Evolutionary conservation across 2,329 filamentous ascomycete genomes (phyloP), one percentile per base, ranked within the genome.

Genomic region (Didymella lethalis): DNA sequence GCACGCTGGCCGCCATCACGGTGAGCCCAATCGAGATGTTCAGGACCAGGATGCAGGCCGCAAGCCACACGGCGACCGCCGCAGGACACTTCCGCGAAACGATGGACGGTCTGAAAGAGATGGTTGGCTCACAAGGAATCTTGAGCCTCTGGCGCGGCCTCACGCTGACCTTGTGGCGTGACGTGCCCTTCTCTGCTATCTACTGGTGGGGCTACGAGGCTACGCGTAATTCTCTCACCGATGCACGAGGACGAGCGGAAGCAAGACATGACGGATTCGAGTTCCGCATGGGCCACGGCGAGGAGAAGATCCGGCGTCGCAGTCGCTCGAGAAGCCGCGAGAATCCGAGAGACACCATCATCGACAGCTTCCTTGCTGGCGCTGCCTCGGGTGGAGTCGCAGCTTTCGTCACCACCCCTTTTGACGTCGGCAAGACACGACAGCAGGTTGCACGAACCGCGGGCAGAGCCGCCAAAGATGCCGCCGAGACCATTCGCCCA

Each of bases 131-230:
- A 0, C 85, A 91, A 62, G 95, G 95, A 2, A 92, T 95, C 66
- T 84, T 84, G 1, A 92, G 93, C 2, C 81, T 99, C 0, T 99
- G 95, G 95, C 85, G 94, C 56, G 95, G 95, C 0, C 80, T 99
- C 54, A 93, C 90, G 0, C 81, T 99, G 68, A 98, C 94, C 0
- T 85, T 99, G 57, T 99, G 95, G 95, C 86, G 95, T 64, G 95
- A 99, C 73, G 95, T 98, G 0, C 95, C 95, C 0, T 99, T 99
- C 72, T 98, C 94, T 0, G 95, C 91, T 3, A 85, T 99, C 44
- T 99, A 99, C 81, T 99, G 95, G 95, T 96, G 91, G 88, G 94
- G 95, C 12, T 99, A 99, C 75, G 95, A 99, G 80, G 88, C 86
- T 18, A 88, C 94, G 54, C 88, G 93, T 52, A 87, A 88, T 25